These are phyloP conservation scores for Papiliotrema nemorosa DNA, from an alignment of 1,284 basidiomycete species.

Conservation along the genomic window DNA sequence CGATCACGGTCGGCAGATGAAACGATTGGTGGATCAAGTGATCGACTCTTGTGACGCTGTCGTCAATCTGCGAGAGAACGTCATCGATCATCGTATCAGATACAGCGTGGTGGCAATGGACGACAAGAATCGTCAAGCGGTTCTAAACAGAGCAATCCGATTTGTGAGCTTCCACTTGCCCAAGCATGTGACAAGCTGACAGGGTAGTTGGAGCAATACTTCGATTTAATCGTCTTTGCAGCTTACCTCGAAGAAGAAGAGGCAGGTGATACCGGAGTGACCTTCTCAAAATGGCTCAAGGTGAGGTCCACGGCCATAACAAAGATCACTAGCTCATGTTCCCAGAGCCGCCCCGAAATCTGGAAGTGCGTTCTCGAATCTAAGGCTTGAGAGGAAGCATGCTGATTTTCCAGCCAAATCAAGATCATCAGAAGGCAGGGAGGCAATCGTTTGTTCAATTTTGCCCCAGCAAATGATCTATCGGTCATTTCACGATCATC, in stretches of 20 bases:
- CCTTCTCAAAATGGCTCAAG: conserved; percentile 84
- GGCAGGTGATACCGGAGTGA: conserved; percentile 62
- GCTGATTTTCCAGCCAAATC: conserved; percentile 62
- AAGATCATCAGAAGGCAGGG: conserved; percentile 72
- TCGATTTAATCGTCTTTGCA: conserved; percentile 93
- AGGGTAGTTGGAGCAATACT: conserved; percentile 59
- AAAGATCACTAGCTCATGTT: conserved; percentile 7
- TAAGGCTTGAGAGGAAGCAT: neutral
- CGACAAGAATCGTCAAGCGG: conserved; percentile 53
- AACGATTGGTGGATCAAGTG: conserved; percentile 79
- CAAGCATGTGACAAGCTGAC: neutral
- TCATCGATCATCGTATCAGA: conserved; percentile 74
- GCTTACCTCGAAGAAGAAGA: conserved; percentile 75
- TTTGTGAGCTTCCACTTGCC: conserved; percentile 30
- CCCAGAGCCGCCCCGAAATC: conserved; percentile 77
- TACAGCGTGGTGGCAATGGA: conserved; percentile 78
- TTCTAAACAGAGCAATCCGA: conserved; percentile 50
- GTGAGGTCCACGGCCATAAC: conserved; percentile 48
- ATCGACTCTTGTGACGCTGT: conserved; percentile 85
- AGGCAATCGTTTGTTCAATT: conserved; percentile 75
- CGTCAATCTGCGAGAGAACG: conserved; percentile 82
- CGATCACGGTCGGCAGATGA: conserved; percentile 74
- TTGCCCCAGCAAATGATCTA: conserved; percentile 82
- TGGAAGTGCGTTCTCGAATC: conserved; percentile 70
- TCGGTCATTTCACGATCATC: conserved; percentile 50